phyloP scores from a whole-genome alignment of 2,329 filamentous ascomycete species.

The Emericellopsis cladophorae region DNA sequence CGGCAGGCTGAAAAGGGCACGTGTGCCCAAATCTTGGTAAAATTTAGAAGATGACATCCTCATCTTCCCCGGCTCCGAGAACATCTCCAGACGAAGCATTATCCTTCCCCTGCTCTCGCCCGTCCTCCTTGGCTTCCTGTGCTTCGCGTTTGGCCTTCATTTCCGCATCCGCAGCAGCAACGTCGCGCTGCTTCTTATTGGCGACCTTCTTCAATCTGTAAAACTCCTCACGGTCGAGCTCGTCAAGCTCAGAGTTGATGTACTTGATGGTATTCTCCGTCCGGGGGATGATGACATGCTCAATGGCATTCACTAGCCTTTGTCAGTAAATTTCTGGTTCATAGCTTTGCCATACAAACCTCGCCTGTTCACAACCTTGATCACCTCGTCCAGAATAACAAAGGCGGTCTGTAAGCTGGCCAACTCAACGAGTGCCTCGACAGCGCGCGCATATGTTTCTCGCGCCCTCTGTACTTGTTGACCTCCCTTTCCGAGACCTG shows the following conservation, averaged over 20 bases:
- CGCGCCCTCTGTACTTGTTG: constrained; percentile 92
- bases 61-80: constrained; percentile 62
- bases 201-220: constrained; percentile 94
- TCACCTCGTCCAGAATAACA: constrained; percentile 95
- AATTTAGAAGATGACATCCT: constrained; percentile 71
- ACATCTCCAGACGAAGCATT: constrained; percentile 46
- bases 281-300: constrained; percentile 91
- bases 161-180: constrained; percentile 58
- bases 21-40: not conserved
- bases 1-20: not conserved
- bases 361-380: constrained; percentile 97
- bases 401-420: constrained; percentile 95
- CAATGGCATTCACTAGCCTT: constrained; percentile 74
- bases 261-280: constrained; percentile 99
- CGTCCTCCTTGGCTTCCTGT: constrained; percentile 13
- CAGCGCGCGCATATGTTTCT: constrained; percentile 90
- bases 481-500: constrained; percentile 88
- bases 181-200: constrained; percentile 71
- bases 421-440: constrained; percentile 90
- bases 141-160: constrained; percentile 60
- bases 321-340: constrained; percentile 7
- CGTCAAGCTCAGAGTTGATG: constrained; percentile 96
- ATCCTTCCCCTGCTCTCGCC: constrained; percentile 21
- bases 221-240: constrained; percentile 95
- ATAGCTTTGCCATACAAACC: constrained; percentile 29